These are phyloP conservation scores for Dioszegia aurantiaca DNA, from an alignment of 768 basidiomycete genomes.

Conservation along the genomic window DNA sequence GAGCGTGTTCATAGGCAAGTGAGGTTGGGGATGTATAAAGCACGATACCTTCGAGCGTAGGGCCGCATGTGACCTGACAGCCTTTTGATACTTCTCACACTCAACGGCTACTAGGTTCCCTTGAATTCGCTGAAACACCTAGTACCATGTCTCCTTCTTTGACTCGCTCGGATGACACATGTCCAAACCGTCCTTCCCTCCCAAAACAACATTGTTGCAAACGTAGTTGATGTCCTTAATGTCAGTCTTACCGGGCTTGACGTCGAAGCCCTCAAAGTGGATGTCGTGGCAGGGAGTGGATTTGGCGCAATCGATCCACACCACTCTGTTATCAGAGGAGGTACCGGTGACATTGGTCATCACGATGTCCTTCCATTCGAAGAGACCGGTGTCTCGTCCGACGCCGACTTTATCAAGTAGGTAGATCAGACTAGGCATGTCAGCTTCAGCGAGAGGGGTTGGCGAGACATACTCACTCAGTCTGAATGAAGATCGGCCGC, in stretches of 20 bases:
- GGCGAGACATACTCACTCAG: constrained; percentile 23
- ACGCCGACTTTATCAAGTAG: constrained; percentile 19
- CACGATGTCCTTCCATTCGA: constrained; percentile 37
- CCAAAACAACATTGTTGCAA: constrained; percentile 38
- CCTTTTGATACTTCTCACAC: not conserved
- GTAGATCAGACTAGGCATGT: constrained; percentile 27
- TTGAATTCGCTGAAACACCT: not conserved
- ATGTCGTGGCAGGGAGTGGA: constrained; percentile 29
- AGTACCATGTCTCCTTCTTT: constrained; percentile 14
- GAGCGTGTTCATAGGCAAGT: constrained; percentile 21
- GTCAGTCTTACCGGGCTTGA: constrained; percentile 31
- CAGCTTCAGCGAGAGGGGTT: not conserved
- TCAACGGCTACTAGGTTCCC: not conserved
- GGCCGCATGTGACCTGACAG: too few species aligned
- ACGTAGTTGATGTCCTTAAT: constrained; percentile 33
- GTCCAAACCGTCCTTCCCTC: constrained; percentile 32
- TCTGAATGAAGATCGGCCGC: constrained; percentile 31
- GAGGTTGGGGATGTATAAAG: too few species aligned
- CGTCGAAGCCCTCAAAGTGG: constrained; percentile 28
- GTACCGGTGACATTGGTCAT: constrained; percentile 35
- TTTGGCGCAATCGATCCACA: constrained; percentile 34
- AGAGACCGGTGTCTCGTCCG: constrained; percentile 28
- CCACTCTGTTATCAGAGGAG: constrained; percentile 26
- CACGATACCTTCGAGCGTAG: too few species aligned
- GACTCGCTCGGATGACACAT: constrained; percentile 40